Conservation (phyloP, 352 stramenopile species). For the Globisporangium carolinianum region DNA sequence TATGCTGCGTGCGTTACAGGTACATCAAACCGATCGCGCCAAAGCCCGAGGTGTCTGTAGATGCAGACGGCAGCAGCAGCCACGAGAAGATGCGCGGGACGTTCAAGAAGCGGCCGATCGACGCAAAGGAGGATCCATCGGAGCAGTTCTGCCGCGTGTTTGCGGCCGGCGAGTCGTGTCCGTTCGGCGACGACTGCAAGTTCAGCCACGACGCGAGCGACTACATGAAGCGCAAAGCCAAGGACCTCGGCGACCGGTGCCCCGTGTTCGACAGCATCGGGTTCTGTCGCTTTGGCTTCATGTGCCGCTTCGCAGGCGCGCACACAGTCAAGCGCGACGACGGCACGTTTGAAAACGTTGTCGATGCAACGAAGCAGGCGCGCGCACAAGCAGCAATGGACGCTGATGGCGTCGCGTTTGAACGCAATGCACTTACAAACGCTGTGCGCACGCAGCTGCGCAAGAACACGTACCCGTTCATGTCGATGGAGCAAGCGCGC, state of each 20-base stretch:
- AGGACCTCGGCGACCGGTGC: conserved; percentile 73
- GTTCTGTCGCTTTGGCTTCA: conserved; percentile 90
- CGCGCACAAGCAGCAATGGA: conserved; percentile 18
- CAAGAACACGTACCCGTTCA: conserved; percentile 92
- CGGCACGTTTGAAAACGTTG: conserved; percentile 41
- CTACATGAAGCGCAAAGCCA: conserved; percentile 82
- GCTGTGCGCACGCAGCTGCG: conserved; percentile 77
- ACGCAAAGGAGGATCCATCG: conserved; percentile 51
- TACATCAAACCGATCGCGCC: conserved; percentile 52
- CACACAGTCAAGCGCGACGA: conserved; percentile 70
- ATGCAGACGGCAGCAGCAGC: conserved; percentile 19
- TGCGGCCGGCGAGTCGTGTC: conserved; percentile 50
- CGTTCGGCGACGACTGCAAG: conserved; percentile 77
- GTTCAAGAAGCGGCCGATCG: conserved; percentile 84
- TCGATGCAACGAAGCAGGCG: conserved; percentile 26
- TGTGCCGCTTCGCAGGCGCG: conserved; percentile 84
- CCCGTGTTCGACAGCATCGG: conserved; percentile 76
- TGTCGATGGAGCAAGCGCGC: conserved; percentile 53
- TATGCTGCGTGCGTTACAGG: conserved; percentile 15
- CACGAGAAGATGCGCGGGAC: conserved; percentile 32
- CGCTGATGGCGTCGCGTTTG: conserved; percentile 26
- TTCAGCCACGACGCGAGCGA: conserved; percentile 80
- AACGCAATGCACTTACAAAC: conserved; percentile 86
- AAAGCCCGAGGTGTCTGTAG: conserved; percentile 9
- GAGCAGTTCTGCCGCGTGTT: conserved; percentile 62